Conservation (phyloP, 345 rosid genomes). For the Raphanus sativus region DNA sequence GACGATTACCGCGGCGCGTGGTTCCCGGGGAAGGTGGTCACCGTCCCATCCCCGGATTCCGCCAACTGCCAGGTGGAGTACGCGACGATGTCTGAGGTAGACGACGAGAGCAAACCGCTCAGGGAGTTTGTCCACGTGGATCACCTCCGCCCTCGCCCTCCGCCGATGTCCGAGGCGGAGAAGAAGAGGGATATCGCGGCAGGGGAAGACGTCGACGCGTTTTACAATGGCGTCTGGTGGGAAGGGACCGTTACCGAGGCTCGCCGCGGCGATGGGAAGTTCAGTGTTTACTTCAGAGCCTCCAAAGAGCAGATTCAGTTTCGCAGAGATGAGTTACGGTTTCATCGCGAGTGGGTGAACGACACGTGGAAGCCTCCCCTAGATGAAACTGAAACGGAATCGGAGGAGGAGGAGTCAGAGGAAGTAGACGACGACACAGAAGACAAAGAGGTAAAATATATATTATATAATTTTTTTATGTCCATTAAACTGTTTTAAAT, state of each 20-base stretch:
- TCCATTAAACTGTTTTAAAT: too few species aligned
- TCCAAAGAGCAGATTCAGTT: constrained; percentile 58
- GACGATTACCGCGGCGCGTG: constrained; percentile 78
- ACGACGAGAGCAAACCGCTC: constrained; percentile 43
- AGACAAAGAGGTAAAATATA: constrained; percentile 27
- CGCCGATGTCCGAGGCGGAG: constrained; percentile 58
- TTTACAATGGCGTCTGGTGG: constrained; percentile 85
- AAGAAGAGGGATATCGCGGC: constrained; percentile 41
- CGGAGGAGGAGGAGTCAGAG: constrained; percentile 23
- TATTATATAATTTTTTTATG: too few species aligned
- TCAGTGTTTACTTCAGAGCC: constrained; percentile 57
- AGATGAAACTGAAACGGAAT: constrained; percentile 17
- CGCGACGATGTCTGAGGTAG: background rate
- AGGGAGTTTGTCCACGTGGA: constrained; percentile 40
- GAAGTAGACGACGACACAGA: background rate
- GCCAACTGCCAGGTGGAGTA: constrained; percentile 49
- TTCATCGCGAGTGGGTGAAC: constrained; percentile 68
- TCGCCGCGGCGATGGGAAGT: constrained; percentile 48
- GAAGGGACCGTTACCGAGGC: constrained; percentile 70
- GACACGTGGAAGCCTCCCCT: constrained; percentile 71
- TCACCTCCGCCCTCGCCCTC: constrained; percentile 46
- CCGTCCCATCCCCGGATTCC: constrained; percentile 31
- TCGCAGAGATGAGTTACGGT: constrained; percentile 48
- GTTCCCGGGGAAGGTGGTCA: constrained; percentile 55
- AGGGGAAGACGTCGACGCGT: constrained; percentile 70